Conservation (phyloP, 352 stramenopile genomes). For the Phytopythium litorale region DNA sequence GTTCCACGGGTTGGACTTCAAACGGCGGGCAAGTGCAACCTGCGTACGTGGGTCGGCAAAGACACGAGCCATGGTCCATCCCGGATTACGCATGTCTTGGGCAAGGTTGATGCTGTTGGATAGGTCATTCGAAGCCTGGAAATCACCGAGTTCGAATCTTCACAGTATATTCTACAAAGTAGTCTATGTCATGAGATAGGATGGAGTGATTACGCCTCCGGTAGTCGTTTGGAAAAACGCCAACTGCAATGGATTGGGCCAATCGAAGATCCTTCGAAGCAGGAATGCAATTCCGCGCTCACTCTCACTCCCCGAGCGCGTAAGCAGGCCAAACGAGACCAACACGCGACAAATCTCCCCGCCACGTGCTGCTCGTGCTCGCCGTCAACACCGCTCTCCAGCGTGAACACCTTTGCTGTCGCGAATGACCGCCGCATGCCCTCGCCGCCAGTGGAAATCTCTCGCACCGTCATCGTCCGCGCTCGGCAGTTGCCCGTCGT, state of each 20-base stretch:
- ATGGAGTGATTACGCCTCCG: background rate
- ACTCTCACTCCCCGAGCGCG: no score
- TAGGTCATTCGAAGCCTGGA: background rate
- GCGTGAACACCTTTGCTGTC: background rate
- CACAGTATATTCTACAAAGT: background rate
- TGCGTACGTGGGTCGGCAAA: background rate
- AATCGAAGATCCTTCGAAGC: background rate
- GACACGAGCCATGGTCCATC: background rate
- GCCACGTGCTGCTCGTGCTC: no score
- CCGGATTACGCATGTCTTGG: background rate
- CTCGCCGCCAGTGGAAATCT: background rate
- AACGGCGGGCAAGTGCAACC: constrained; percentile 1
- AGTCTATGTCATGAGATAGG: background rate
- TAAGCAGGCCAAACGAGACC: no score
- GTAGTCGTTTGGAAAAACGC: background rate
- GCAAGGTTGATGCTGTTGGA: background rate
- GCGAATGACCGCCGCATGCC: background rate
- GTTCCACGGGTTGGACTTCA: background rate
- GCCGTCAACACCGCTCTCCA: no score
- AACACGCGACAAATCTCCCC: no score
- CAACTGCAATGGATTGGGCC: background rate
- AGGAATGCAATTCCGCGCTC: no score
- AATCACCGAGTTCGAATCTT: background rate
- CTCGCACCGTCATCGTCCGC: background rate
- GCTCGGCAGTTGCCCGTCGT: background rate